Conservation (phyloP, 192 early-diverging fungal genomes). For the Mortierella claussenii region DNA sequence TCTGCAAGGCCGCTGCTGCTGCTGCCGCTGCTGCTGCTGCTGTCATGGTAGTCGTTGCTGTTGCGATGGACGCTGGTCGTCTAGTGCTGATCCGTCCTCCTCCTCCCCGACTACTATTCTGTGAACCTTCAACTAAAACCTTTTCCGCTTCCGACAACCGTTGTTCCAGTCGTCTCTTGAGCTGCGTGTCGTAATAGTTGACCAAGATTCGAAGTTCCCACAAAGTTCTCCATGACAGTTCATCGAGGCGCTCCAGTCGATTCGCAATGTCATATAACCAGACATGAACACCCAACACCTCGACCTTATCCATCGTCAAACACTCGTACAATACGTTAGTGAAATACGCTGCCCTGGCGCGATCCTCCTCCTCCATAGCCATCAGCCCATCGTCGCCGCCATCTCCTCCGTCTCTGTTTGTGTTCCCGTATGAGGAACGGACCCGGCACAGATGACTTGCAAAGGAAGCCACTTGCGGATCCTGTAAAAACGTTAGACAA, state of each 20-base stretch:
- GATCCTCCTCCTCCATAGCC: slow-evolving; percentile 42
- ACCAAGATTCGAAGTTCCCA: slow-evolving; percentile 38
- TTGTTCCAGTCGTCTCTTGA: slow-evolving; percentile 4
- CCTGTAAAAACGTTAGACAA: slow-evolving; percentile 33
- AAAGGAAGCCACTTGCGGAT: slow-evolving; percentile 55
- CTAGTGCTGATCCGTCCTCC: no score
- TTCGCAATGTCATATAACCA: slow-evolving; percentile 51
- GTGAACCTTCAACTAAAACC: background rate
- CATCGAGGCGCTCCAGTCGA: slow-evolving; percentile 19
- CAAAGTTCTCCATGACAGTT: slow-evolving; percentile 23
- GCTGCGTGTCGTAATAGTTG: slow-evolving; percentile 32
- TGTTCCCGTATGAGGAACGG: no score
- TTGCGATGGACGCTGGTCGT: no score
- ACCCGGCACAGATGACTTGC: slow-evolving; percentile 45
- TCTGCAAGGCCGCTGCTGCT: background rate
- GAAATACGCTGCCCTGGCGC: slow-evolving; percentile 49
- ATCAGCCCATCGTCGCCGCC: slow-evolving; percentile 6
- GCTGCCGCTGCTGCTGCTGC: background rate
- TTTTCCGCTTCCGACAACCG: background rate
- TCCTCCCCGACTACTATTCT: background rate
- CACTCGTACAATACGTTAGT: slow-evolving; percentile 63
- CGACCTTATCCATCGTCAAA: slow-evolving; percentile 60
- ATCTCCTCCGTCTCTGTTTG: no score
- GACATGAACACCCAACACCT: slow-evolving; percentile 58
- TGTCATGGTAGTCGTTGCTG: no score